Base-by-base conservation (phyloP, 73 alveolate species). In the Paramecium octaurelia region DNA sequence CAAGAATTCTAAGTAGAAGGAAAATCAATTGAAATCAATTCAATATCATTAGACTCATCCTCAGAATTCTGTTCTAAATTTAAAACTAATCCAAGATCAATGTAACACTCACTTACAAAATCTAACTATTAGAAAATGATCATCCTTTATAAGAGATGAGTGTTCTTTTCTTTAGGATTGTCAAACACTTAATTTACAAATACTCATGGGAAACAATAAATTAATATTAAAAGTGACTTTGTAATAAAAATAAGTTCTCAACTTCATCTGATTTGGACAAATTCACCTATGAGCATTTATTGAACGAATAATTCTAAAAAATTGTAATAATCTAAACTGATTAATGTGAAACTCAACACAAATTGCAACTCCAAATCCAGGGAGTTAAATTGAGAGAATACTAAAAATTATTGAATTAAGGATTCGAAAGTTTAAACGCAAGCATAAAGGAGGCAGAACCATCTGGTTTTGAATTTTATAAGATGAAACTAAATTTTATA, bases 91-190 rank as follows among this genome's bases (percentile, higher is more conserved):
- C 11, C 69, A 3, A 18, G 18, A 54, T 4, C 14, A 4, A 54
- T 16, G 2, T n/a, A 54, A 54, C 92, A 24, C 87, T 96, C 20
- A 96, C 98, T 9, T 95, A 96, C 50, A 95, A 94, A 77, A 93
- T 96, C 46, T 96, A 95, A 70, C 8, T 70, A 11, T 84, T 44
- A 44, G 88, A 88, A 59, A 59, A 29, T 18, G 77, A 59, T 24
- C 77, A 59, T 4, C 93, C 93, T 40, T 92, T 95, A 0, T 93
- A 95, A 29, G 96, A 93, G 35, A 95, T 95, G 97, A 95, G 93
- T 73, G 7, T 96, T 88, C 4, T 24, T 38, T 12, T 23, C 44
- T 42, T 83, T 92, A 11, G 92, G 88, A 2, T 42, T 86, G 57
- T 24, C 48, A 0, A 69, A 64, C 29, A 92, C 94, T 29, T 18